Percentiles rank a stretch among this genome's conserved stretches.
These are phyloP conservation scores for Fraxinus americana DNA, from an alignment of 257 asterid genomes.

Conservation along the genomic window DNA sequence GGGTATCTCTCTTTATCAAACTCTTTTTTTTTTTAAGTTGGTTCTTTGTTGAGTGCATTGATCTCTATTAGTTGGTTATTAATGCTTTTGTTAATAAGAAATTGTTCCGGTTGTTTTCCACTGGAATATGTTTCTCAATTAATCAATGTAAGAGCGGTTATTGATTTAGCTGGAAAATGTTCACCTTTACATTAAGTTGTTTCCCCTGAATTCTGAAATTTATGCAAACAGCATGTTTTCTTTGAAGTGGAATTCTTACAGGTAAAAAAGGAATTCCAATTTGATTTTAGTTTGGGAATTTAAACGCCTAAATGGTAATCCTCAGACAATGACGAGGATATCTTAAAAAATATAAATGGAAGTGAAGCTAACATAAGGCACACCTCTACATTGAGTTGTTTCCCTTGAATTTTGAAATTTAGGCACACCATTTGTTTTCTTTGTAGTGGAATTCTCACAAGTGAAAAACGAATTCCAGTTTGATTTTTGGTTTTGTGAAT, in stretches of 20 bases:
- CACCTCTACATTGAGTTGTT: neutral
- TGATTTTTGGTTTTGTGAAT: neutral
- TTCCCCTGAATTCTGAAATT: neutral
- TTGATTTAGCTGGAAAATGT: neutral
- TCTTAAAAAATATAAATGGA: neutral
- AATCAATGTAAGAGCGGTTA: neutral
- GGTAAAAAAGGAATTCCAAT: neutral
- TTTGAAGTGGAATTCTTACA: neutral
- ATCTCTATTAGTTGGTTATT: neutral
- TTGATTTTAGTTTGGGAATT: neutral
- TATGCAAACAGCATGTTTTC: neutral
- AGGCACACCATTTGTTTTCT: neutral
- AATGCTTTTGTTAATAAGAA: neutral
- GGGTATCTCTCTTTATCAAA: constrained; percentile 47
- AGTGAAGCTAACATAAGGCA: neutral
- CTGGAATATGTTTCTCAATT: neutral
- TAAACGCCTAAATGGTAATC: neutral
- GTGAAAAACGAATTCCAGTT: neutral
- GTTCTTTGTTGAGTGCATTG: neutral
- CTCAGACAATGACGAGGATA: neutral
- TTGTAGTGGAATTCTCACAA: neutral
- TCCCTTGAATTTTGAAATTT: neutral
- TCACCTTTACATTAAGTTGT: neutral
- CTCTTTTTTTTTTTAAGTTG: neutral
- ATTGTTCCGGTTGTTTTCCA: neutral